Base-by-base conservation (phyloP, 768 basidiomycete species). In the Cyathus striatus region DNA sequence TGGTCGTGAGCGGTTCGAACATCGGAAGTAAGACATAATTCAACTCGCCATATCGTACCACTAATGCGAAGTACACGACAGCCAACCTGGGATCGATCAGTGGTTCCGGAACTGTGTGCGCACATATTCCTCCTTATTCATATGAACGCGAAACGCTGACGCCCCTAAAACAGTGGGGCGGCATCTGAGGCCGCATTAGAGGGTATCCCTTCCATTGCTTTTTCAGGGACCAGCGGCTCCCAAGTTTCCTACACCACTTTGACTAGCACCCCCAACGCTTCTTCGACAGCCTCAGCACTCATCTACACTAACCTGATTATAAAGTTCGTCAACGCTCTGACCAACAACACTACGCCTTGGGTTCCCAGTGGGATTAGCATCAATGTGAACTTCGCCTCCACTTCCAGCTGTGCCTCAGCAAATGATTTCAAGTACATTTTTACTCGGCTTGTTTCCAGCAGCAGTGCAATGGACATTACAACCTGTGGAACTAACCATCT, bases 241-340 rank as follows among this genome's bases (percentile, higher is more conserved):
- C 62, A 68, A 41, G 70, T 75, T 9, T 76, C 74, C 2, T 78
- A 69, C 58, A 78, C 75, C 20, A 75, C 73, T 14, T 72, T 78
- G 47, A 48, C 54, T 13, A 55, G 57, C 6, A 44, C 61, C 20
- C 62, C 69, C 2, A 60, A 51, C 21, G 55, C 68, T 5, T 33
- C 59, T 5, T 58, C 63, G 14, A 66, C 66, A 32, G 43, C 54
- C 20, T 62, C 71, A 7, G 70, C 74, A 6, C 49, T 56, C 36
- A 60, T 69, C 42, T 76, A 76, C 54, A 61, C 75, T 17, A 46
- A 60, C 14, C 69, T 77, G 33, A 62, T 67, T 38, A 54, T 70
- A 21, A 63, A 60, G 46, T 66, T 78, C 51, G 54, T 66, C 21
- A 38, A 59, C 13, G 60, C 60, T 17, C 55, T 65, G n/a, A 50